Conservation (phyloP, 805 yeast genomes). For the Ogataea sp. region DNA sequence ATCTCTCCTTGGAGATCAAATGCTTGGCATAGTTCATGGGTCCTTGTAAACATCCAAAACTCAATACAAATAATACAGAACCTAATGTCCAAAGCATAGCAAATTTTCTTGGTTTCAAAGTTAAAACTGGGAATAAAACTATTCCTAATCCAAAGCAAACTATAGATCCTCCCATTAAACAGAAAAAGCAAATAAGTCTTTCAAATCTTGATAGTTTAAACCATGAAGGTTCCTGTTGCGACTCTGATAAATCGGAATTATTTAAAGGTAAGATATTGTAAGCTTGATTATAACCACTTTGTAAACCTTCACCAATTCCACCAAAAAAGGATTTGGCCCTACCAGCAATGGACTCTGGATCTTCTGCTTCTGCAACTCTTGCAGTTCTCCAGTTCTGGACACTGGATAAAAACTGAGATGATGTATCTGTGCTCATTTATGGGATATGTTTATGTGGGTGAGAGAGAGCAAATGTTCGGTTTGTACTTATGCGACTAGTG, state of each 20-base stretch:
- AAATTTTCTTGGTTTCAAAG: constrained; percentile 84
- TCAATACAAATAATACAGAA: constrained; percentile 72
- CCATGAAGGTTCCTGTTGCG: constrained; percentile 66
- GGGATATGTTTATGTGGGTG: background rate
- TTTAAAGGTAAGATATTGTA: constrained; percentile 61
- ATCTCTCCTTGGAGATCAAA: constrained; percentile 63
- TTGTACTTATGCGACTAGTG: no score
- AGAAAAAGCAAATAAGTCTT: constrained; percentile 65
- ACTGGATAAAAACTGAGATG: constrained; percentile 6
- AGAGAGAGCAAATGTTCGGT: no score
- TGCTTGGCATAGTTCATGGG: constrained; percentile 76
- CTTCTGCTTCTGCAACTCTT: constrained; percentile 1
- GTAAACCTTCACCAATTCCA: constrained; percentile 14
- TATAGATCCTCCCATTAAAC: constrained; percentile 69
- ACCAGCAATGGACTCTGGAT: constrained; percentile 7
- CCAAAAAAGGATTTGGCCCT: constrained; percentile 14
- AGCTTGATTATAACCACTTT: constrained; percentile 37
- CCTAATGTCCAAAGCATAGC: constrained; percentile 91
- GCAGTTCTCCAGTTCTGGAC: constrained; percentile 6
- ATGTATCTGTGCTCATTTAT: constrained; percentile 4
- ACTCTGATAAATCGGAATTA: constrained; percentile 36
- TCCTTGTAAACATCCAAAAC: constrained; percentile 90
- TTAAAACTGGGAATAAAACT: constrained; percentile 80
- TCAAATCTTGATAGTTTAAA: constrained; percentile 71
- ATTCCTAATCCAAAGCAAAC: constrained; percentile 79